phyloP scores from a whole-genome alignment of 1,284 basidiomycete species.

The Heliocybe sulcata region DNA sequence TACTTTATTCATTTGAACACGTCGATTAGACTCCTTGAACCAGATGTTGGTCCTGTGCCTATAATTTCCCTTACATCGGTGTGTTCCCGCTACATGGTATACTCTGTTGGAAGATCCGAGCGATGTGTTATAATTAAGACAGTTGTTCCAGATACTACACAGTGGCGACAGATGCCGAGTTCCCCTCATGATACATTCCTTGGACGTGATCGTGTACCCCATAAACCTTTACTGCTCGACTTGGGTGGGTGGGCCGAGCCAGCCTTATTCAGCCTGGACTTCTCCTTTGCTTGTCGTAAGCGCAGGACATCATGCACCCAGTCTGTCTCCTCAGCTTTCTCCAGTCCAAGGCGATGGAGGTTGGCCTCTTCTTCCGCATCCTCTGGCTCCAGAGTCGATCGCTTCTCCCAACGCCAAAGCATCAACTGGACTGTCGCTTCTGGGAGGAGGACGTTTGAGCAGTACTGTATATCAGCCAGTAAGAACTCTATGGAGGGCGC shows the following conservation, averaged over 20 bases:
- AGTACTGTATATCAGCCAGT: conserved; percentile 40
- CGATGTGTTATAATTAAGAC: neutral
- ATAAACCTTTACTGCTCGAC: neutral
- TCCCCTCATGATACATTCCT: neutral
- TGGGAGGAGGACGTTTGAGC: conserved; percentile 58
- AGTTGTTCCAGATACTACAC: neutral
- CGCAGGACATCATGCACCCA: conserved; percentile 61
- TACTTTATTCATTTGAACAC: neutral
- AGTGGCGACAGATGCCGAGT: neutral
- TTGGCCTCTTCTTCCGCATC: conserved; percentile 43
- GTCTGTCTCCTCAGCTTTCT: conserved; percentile 44
- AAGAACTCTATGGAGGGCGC: neutral
- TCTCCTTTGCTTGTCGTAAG: conserved; percentile 28
- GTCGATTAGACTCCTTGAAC: neutral
- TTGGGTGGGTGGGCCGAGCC: neutral
- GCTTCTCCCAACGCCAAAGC: conserved; percentile 57
- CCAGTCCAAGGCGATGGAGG: conserved; percentile 40
- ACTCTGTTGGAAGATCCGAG: neutral
- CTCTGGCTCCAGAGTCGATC: conserved; percentile 33
- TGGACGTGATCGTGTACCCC: conserved; percentile 2
- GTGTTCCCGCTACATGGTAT: neutral
- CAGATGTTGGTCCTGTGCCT: neutral
- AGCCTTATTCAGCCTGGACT: neutral
- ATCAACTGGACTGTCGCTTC: conserved; percentile 64
- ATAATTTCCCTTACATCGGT: neutral